Base-by-base conservation (phyloP, 2,329 filamentous ascomycete species). In the Coniochaeta ligniaria region DNA sequence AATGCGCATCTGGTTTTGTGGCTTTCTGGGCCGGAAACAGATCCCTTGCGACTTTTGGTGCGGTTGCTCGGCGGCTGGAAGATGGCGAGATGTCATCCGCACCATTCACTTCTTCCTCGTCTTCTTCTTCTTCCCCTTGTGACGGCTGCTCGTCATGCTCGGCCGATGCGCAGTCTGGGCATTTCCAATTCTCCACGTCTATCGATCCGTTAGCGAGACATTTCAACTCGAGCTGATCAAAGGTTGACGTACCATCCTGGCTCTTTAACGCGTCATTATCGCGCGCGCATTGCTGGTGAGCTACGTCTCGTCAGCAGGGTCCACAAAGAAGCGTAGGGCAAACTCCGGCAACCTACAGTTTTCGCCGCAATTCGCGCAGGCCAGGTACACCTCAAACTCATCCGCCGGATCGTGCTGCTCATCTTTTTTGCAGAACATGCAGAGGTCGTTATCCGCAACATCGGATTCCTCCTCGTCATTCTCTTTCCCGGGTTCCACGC, bases 251-350 rank as follows among this genome's bases (percentile, higher is more conserved):
- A 92, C 90, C 83, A 73, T 87, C 82, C 63, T 85, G 82, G 64
- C 81, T 75, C 67, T 77, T 78, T 68, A 90, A 76, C 64, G 84
- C 84, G 62, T 83, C 83, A 71, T 85, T 84, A 71, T 89, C 84
- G 70, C 89, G 86, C 61, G 92, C 93, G 76, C 94, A 97, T 82
- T 95, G 89, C 73, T 89, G 87, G 79, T 98, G 94, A 70, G 92
- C 94, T 96, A 78, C 71, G 78, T 26, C 3, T 12, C 65, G 64
- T 69, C 63, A 69, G 66, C 45, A 47, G 59, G 59, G 64, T 63
- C 60, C 62, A 63, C 64, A 41, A 45, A 62, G 47, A 33, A 31
- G 26, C 6, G 11, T 11, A 57, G 2, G 22, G 59, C 60, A 63
- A 31, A 20, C 61, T 26, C 22, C 60, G 55, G 45, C 56, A 59